Conservation (phyloP, 2,329 filamentous ascomycete species). For the Pseudopyrenochaeta lycopersici region DNA sequence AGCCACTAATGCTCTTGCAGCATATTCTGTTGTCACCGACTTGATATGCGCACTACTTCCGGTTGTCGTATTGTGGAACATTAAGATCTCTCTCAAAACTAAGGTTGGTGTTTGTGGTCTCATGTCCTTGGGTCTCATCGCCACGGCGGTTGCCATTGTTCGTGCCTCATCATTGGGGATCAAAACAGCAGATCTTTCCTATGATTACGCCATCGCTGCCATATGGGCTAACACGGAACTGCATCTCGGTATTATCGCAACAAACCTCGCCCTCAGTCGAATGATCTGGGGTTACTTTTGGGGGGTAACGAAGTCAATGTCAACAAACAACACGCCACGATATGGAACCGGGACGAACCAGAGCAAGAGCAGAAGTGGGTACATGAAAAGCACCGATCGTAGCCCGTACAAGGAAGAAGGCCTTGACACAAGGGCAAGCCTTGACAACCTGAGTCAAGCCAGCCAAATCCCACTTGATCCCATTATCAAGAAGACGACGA, state of each 20-base stretch:
- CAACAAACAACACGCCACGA: slow-evolving; percentile 6
- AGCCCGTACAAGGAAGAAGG: slow-evolving; percentile 1
- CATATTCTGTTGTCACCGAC: slow-evolving; percentile 35
- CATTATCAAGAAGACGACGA: slow-evolving; percentile 14
- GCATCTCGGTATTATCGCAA: slow-evolving; percentile 39
- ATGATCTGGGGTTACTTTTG: slow-evolving; percentile 16
- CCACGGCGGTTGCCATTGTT: slow-evolving; percentile 27
- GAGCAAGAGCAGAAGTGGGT: slow-evolving; percentile 11
- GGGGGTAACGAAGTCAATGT: background rate
- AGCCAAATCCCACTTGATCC: slow-evolving; percentile 18
- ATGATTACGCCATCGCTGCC: slow-evolving; percentile 33
- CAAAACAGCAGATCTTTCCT: slow-evolving; percentile 30
- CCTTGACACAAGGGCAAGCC: slow-evolving; percentile 9
- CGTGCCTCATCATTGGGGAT: slow-evolving; percentile 31
- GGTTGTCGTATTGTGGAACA: slow-evolving; percentile 30
- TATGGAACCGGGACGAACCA: slow-evolving; percentile 9
- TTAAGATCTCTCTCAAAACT: slow-evolving; percentile 25
- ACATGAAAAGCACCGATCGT: slow-evolving; percentile 8
- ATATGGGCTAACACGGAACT: slow-evolving; percentile 38
- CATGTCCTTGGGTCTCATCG: slow-evolving; percentile 33
- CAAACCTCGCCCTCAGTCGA: slow-evolving; percentile 30
- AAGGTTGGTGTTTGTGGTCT: slow-evolving; percentile 36
- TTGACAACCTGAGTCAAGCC: slow-evolving; percentile 12
- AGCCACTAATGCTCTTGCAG: slow-evolving; percentile 9
- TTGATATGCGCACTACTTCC: slow-evolving; percentile 35